These are phyloP conservation scores for Abrus precatorius DNA, from an alignment of 306 rosid species.

Conservation along the genomic window DNA sequence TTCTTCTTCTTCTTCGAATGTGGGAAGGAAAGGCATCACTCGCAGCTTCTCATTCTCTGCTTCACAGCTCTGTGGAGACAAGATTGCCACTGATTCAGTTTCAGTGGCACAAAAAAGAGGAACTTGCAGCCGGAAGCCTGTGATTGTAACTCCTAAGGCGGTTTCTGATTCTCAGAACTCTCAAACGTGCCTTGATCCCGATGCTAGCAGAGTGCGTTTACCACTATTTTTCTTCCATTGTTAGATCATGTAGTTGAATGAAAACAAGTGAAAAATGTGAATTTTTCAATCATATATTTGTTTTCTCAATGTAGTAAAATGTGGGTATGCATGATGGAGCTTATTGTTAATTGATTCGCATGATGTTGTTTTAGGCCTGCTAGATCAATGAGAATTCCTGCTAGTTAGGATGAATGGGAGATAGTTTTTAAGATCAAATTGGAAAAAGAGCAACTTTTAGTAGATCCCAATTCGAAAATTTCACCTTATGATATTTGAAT, in stretches of 20 bases:
- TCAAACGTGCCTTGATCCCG: constrained; percentile 97
- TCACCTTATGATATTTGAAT: background rate
- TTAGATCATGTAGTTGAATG: background rate
- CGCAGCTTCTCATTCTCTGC: constrained; percentile 55
- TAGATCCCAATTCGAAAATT: constrained; percentile 12
- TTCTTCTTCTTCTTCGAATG: constrained; percentile 41
- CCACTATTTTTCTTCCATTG: background rate
- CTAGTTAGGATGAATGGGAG: background rate
- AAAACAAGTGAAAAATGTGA: background rate
- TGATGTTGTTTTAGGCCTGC: background rate
- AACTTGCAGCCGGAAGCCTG: constrained; percentile 42
- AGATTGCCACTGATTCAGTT: constrained; percentile 37
- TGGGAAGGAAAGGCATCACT: constrained; percentile 39
- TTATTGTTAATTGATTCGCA: background rate
- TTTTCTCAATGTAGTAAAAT: constrained; percentile 1
- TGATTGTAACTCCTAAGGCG: constrained; percentile 78
- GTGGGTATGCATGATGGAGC: constrained; percentile 14
- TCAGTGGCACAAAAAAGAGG: constrained; percentile 21
- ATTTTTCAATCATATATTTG: background rate
- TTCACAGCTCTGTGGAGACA: constrained; percentile 57
- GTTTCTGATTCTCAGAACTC: constrained; percentile 95
- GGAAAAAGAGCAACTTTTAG: background rate
- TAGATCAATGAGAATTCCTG: background rate
- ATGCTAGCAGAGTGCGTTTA: constrained; percentile 85
- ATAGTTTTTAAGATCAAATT: constrained; percentile 8